phyloP scores from a whole-genome alignment of 2,329 filamentous ascomycete genomes.

The Fusarium cicatricum region DNA sequence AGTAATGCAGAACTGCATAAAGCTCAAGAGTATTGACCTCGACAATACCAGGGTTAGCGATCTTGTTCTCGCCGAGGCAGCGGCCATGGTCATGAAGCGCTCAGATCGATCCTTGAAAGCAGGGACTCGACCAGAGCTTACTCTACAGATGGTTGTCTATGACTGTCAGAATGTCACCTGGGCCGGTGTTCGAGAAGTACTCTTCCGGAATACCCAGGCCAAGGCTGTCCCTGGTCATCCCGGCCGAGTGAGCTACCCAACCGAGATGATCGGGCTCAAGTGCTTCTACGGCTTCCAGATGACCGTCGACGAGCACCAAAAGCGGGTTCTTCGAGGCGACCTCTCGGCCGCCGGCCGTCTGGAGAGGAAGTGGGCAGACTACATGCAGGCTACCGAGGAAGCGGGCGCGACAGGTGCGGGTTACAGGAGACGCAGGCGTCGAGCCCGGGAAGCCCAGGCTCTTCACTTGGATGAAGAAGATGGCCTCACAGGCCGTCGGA shows the following conservation, averaged over 20 bases:
- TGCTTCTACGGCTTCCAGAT: slow-evolving; percentile 97
- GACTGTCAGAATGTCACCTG: slow-evolving; percentile 94
- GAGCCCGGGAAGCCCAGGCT: slow-evolving; percentile 82
- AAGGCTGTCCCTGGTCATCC: slow-evolving; percentile 57
- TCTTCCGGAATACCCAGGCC: slow-evolving; percentile 84
- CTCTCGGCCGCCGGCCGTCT: slow-evolving; percentile 77
- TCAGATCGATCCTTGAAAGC: slow-evolving; percentile 52
- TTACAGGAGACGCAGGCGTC: slow-evolving; percentile 73
- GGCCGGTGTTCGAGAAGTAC: slow-evolving; percentile 87
- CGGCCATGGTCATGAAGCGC: slow-evolving; percentile 78
- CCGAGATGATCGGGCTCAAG: slow-evolving; percentile 85
- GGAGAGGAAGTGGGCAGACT: slow-evolving; percentile 91
- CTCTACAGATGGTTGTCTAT: slow-evolving; percentile 82
- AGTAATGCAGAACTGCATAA: slow-evolving; percentile 77
- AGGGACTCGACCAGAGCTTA: slow-evolving; percentile 60
- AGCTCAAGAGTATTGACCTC: slow-evolving; percentile 78
- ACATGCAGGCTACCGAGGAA: slow-evolving; percentile 92
- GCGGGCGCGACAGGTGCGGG: slow-evolving; percentile 74
- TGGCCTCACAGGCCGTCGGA: slow-evolving; percentile 63
- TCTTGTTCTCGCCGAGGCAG: slow-evolving; percentile 84
- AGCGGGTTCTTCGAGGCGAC: slow-evolving; percentile 82
- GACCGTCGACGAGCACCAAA: slow-evolving; percentile 92
- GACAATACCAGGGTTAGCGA: slow-evolving; percentile 95
- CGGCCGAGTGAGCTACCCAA: slow-evolving; percentile 66
- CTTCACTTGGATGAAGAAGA: slow-evolving; percentile 85